Evolutionary conservation across 1,139 yeast genomes (phyloP).

Genomic region (Saccharomyces hybrid): DNA sequence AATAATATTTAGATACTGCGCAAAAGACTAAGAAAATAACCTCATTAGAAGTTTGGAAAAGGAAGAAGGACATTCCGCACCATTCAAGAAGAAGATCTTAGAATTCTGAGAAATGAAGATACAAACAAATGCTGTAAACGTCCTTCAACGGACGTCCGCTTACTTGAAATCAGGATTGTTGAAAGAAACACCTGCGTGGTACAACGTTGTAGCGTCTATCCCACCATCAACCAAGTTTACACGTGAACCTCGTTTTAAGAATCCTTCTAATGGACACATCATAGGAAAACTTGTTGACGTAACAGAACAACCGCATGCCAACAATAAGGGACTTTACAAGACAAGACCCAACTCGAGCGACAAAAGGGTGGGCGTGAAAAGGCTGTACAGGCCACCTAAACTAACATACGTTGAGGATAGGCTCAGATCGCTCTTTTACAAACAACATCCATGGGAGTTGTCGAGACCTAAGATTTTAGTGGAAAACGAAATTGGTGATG

Average conservation of each 20-base stretch:
- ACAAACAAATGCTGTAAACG: conserved; percentile 59
- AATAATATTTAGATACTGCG: background rate
- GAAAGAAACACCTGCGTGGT: conserved; percentile 75
- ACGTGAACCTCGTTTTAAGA: conserved; percentile 38
- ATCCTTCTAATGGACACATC: conserved; percentile 29
- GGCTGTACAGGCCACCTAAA: conserved; percentile 50
- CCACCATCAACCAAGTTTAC: conserved; percentile 65
- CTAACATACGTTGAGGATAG: conserved; percentile 74
- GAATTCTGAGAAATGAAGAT: conserved; percentile 30
- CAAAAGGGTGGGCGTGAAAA: conserved; percentile 30
- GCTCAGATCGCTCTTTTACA: conserved; percentile 70
- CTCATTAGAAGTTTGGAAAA: background rate
- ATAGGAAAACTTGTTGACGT: conserved; percentile 14
- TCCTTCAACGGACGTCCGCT: conserved; percentile 70
- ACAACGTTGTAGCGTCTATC: conserved; percentile 65
- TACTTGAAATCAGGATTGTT: conserved; percentile 60
- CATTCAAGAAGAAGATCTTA: background rate
- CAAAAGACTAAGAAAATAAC: background rate
- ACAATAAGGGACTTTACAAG: conserved; percentile 34
- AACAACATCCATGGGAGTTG: conserved; percentile 97
- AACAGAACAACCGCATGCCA: conserved; percentile 5
- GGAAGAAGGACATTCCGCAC: background rate
- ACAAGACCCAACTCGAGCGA: conserved; percentile 40
- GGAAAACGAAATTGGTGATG: conserved; percentile 54
- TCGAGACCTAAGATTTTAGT: conserved; percentile 84